A percentile compares a stretch with the other conserved stretches of the same genome.
Evolutionary conservation across 116 monocot genomes (phyloP).

Genomic region (Papilionanthe hybrid): DNA sequence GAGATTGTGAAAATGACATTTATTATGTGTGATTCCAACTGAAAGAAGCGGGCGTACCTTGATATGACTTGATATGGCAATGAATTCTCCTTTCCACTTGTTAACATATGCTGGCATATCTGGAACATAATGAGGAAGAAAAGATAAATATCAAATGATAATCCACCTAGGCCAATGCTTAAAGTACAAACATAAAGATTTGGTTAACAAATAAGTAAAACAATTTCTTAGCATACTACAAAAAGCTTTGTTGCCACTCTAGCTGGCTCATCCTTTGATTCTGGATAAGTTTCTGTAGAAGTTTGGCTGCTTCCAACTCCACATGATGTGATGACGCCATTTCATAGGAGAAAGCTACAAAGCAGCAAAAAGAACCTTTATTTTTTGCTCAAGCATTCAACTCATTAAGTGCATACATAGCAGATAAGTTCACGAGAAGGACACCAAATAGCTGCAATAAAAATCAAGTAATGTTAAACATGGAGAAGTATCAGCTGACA

Average conservation of each 20-base stretch:
- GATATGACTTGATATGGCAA: constrained; percentile 97
- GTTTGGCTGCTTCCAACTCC: constrained; percentile 92
- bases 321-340: constrained; percentile 82
- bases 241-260: constrained; percentile 92
- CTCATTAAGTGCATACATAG: not conserved
- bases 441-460: not conserved
- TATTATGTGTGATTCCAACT: not conserved
- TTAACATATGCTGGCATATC: constrained; percentile 97
- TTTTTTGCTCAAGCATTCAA: not conserved
- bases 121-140: constrained; percentile 23
- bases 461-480: not conserved
- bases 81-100: constrained; percentile 94
- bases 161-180: not conserved
- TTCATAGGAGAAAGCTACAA: constrained; percentile 19
- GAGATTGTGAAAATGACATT: not conserved
- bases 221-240: constrained; percentile 48
- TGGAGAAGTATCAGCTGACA: not conserved
- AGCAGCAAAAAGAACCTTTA: not conserved
- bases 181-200: not conserved
- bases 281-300: constrained; percentile 94
- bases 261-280: constrained; percentile 91
- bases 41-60: constrained; percentile 37
- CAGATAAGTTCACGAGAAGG: not conserved
- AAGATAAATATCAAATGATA: constrained; percentile 7
- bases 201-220: not conserved